A percentile compares a stretch with the other conserved stretches of the same genome.
These are phyloP conservation scores for Vicia sativa DNA, from an alignment of 306 rosid species.

Conservation along the genomic window DNA sequence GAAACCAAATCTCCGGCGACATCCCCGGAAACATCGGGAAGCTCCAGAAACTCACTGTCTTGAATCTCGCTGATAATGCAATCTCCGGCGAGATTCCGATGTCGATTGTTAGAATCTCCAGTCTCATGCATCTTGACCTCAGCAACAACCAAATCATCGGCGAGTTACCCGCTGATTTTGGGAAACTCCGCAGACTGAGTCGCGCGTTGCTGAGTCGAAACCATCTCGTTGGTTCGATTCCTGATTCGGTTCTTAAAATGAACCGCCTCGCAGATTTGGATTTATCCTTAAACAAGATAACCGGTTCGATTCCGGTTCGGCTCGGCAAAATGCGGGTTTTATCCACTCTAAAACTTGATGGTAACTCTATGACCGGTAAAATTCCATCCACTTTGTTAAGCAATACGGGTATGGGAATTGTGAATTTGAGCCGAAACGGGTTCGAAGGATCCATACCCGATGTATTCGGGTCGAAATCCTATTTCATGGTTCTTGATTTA, in stretches of 20 bases:
- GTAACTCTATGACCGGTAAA: slow-evolving; percentile 64
- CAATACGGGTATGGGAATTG: slow-evolving; percentile 67
- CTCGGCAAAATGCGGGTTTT: slow-evolving; percentile 82
- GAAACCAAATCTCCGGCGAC: slow-evolving; percentile 60
- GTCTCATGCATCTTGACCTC: slow-evolving; percentile 71
- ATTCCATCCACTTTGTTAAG: slow-evolving; percentile 57
- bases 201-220: slow-evolving; percentile 65
- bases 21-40: slow-evolving; percentile 69
- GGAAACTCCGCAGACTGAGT: slow-evolving; percentile 65
- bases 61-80: slow-evolving; percentile 66
- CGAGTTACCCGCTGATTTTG: slow-evolving; percentile 59
- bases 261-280: slow-evolving; percentile 79
- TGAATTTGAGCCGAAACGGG: slow-evolving; percentile 80
- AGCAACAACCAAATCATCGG: slow-evolving; percentile 62
- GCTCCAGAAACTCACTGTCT: slow-evolving; percentile 46
- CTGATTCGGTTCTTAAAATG: slow-evolving; percentile 52
- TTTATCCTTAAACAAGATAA: slow-evolving; percentile 64
- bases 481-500: slow-evolving; percentile 79
- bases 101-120: slow-evolving; percentile 48
- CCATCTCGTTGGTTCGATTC: slow-evolving; percentile 66
- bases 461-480: slow-evolving; percentile 60
- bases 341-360: slow-evolving; percentile 64
- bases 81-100: slow-evolving; percentile 64
- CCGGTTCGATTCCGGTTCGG: slow-evolving; percentile 58
- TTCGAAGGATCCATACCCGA: slow-evolving; percentile 71